Evolutionary conservation across 2,329 filamentous ascomycete species (phyloP), one percentile per base, ranked within the genome.

Genomic region (Thielaviopsis cerberus): DNA sequence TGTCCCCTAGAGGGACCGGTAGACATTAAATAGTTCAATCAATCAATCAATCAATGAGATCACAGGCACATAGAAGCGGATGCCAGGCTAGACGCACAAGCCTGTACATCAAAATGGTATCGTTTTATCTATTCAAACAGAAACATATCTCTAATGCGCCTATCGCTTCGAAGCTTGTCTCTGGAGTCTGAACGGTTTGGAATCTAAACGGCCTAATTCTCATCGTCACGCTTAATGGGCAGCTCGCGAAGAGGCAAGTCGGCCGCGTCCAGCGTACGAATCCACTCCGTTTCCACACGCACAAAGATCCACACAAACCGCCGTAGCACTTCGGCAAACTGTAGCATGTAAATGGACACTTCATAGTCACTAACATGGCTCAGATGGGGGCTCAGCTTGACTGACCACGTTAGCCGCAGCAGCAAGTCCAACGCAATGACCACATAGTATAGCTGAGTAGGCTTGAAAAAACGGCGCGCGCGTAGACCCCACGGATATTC

Each of bases 281-380:
- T 79, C 86, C 86, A 95, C 73, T 98, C 92, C 23, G 88, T 90
- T 74, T 98, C 92, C 48, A 94, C 83, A 10, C 92, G 80, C 71
- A 97, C 88, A 71, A 96, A 97, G 59, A 96, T 88, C 92, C 92
- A 98, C 61, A 97, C 78, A 89, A 91, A 97, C 59, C 92, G 78
- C 53, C 92, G 79, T 52, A 88, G 76, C 20, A 97, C 86, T 72
- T 98, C 92, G 11, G 95, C 74, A 51, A 87, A 76, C 73, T 96
- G 85, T 65, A 97, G 80, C 25, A 91, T 65, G 67, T 96, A 98
- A 51, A 97, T 86, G 7, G 88, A 88, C 58, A 83, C 83, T 72
- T 97, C 92, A 55, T 89, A 80, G 67, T 95, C 89, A 64, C 86
- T 84, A 59, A 94, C 82, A 67, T 86, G 86, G 67, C 90, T 85